Evolutionary conservation across 768 basidiomycete genomes (phyloP), one percentile per base, ranked within the genome.

Genomic region (Boletus rufocinnamomeus): DNA sequence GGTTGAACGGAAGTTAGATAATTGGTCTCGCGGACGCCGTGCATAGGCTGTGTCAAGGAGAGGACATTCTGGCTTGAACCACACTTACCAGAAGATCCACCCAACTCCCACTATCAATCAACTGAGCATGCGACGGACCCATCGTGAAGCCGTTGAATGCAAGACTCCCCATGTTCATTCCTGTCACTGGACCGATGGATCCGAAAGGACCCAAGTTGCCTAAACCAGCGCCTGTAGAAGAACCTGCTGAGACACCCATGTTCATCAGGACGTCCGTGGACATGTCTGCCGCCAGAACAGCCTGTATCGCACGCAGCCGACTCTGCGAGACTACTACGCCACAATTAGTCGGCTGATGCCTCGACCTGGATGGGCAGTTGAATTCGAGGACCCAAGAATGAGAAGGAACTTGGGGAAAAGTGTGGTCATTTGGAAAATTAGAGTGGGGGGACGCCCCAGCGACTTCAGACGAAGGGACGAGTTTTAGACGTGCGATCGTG

Each of bases 271-370:
- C 59, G 14, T 72, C 69, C 40, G 69, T 19, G 13, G 63, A 63
- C 48, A 63, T 53, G 38, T 65, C 60, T 17, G 48, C 28, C 77
- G 60, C 87, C 69, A 40, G 81, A 80, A 66, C 86, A 82, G 43
- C 88, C 63, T 89, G 89, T 53, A 93, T 86, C 43, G 87, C 88
- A 56, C 82, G 80, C 82, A 92, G 83, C 48, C 87, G 80, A 21
- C 81, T 80, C 71, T 91, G 89, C 61, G 83, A 86, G 77, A 91
- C 82, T 16, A 91, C 83, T 45, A 92, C 69, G 23, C 91, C 90
- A 44, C 66, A 69, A 35, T 66, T 66, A 48, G 79, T 74, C 0
- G 82, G 82, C 23, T 78, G 77, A 48, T 78, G 74, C 40, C 62
- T 62, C n/a, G 53, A 58, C 25, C 40, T 60, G 27, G 64, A 53